These are phyloP conservation scores for Cladosporium sp. DNA, from an alignment of 2,329 filamentous ascomycete genomes.

Conservation along the genomic window DNA sequence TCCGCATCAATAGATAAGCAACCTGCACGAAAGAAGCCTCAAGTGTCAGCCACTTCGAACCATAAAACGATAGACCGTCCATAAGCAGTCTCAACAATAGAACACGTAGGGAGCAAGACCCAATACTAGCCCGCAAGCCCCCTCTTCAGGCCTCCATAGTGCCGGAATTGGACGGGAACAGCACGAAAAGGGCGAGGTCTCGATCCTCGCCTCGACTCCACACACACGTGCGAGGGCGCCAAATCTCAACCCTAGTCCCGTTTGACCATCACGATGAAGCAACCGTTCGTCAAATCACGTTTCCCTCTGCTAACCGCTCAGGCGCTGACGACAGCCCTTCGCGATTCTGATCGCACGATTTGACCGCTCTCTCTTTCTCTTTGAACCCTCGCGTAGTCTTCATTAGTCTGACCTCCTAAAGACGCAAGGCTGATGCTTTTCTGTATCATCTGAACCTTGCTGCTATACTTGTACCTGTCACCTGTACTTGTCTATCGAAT, in stretches of 20 bases:
- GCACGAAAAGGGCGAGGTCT: not conserved
- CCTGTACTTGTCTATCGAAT: not conserved
- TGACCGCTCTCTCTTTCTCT: not conserved
- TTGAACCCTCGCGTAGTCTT: not conserved
- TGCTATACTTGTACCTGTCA: not conserved
- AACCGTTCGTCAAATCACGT: conserved; percentile 2
- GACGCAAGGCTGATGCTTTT: not conserved
- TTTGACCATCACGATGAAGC: conserved; percentile 8
- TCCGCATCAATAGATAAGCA: too few species aligned
- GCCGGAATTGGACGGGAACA: not conserved
- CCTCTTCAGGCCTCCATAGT: not conserved
- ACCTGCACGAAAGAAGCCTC: too few species aligned
- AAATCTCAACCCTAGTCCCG: conserved; percentile 2
- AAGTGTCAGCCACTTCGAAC: too few species aligned
- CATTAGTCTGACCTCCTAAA: too few species aligned
- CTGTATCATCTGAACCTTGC: not conserved
- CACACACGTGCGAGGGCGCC: conserved; percentile 1
- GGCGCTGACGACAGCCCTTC: not conserved
- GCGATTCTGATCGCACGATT: not conserved
- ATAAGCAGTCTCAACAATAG: not conserved
- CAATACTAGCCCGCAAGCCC: not conserved
- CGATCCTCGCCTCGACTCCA: conserved; percentile 4
- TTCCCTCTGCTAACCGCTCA: not conserved
- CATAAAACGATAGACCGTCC: not conserved
- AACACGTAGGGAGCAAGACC: not conserved